Percentiles rank a stretch among this genome's conserved stretches.
Conservation (phyloP, 139 green algal species). For the Tetradesmus obliquus region DNA sequence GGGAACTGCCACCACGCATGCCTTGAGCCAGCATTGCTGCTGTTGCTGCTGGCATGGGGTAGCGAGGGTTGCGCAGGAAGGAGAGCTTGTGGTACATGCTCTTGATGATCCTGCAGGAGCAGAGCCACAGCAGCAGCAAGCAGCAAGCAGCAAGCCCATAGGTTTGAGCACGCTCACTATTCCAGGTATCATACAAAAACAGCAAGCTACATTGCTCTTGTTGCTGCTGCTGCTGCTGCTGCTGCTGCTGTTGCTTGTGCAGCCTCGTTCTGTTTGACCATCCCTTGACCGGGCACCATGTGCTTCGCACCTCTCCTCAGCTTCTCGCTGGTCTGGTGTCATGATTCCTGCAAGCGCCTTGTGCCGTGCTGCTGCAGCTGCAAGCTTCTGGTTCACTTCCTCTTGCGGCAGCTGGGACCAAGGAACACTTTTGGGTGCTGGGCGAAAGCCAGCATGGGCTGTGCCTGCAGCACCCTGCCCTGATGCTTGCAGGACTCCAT, state of each 20-base stretch:
- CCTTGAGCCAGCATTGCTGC: background rate
- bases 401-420: constrained; percentile 46
- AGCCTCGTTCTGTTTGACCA: too few species aligned
- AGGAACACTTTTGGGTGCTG: background rate
- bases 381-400: constrained; percentile 53
- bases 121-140: background rate
- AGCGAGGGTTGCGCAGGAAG: constrained; percentile 78
- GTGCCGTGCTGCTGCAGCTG: constrained; percentile 58
- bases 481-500: background rate
- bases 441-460: background rate
- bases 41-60: constrained; percentile 52
- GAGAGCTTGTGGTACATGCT: constrained; percentile 76
- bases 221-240: background rate
- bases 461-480: background rate
- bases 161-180: background rate
- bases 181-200: background rate
- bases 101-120: constrained; percentile 67
- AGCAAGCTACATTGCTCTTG: background rate
- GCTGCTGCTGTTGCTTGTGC: background rate
- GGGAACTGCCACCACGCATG: background rate
- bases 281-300: too few species aligned
- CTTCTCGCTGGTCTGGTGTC: constrained; percentile 60
- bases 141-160: background rate
- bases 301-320: constrained; percentile 65
- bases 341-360: constrained; percentile 65